Evolutionary conservation across 371 early-diverging fungal genomes (phyloP), one percentile per base, ranked within the genome.

Genomic region (Dinochytrium kinnereticum): DNA sequence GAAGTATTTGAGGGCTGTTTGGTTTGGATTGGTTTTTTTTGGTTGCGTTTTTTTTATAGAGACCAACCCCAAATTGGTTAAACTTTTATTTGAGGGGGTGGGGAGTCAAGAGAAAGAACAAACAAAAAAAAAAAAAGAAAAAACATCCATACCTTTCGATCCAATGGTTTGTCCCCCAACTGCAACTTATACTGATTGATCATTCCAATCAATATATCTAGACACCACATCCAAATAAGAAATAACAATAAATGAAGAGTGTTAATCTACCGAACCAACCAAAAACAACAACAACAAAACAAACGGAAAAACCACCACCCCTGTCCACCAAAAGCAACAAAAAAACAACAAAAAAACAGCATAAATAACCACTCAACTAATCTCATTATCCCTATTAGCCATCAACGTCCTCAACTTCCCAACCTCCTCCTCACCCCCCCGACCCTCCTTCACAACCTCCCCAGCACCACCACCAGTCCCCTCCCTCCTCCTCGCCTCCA

Each of bases 321-420:
- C 5, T 10, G 24, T 57, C 31, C 5, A 57, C 31, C 57, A 57
- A 5, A 7, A 5, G 15, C 7, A 57, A 5, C 44, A 55, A 10
- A 30, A 55, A 7, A 55, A 55, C 57, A 15, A 26, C 57, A 55
- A 55, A 30, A 24, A 55, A 19, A 55, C 26, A 10, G 24, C 10
- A 55, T 5, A 30, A 30, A 19, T 7, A 19, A 33, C 33, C 13
- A 64, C 80, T 39, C 71, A 26, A 85, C 85, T 84, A 40, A 89
- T 89, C 68, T 89, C 89, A 55, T 86, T 88, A 75, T 89, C 86
- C 13, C 89, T 68, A 64, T 89, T 86, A 0, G 70, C 75, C 17
- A 87, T 37, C 19, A 85, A 73, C 33, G 53, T 57, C 53, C 76
- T 57, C n/a, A 89, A 72, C 44, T 76, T 78, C 64, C 77, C 64